These are phyloP conservation scores for Umbelopsis isabellina DNA, from an alignment of 192 early-diverging fungal species.

Conservation along the genomic window DNA sequence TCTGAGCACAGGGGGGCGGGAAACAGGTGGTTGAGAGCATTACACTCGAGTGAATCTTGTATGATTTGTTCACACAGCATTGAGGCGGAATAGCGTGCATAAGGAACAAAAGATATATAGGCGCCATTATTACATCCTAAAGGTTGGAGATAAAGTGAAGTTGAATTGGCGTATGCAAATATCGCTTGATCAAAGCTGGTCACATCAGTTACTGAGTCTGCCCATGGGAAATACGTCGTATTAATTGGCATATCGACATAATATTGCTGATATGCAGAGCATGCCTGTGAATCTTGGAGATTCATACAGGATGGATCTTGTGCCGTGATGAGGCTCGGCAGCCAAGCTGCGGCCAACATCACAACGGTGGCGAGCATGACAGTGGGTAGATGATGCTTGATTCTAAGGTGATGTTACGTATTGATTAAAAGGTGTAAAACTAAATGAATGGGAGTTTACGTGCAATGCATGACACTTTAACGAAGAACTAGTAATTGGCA, in stretches of 20 bases:
- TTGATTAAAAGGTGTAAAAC: neutral
- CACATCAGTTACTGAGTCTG: constrained; percentile 24
- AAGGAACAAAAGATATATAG: constrained; percentile 27
- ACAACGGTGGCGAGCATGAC: constrained; percentile 19
- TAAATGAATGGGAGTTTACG: constrained; percentile 2
- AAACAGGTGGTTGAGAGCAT: constrained; percentile 23
- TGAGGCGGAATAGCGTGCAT: constrained; percentile 39
- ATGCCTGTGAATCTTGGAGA: constrained; percentile 29
- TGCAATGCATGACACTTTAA: constrained; percentile 16
- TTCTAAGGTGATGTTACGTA: neutral
- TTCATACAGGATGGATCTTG: constrained; percentile 24
- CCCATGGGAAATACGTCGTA: constrained; percentile 15
- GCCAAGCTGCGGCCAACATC: constrained; percentile 13
- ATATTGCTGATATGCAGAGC: constrained; percentile 35
- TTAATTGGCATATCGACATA: constrained; percentile 30
- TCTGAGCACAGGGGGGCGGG: constrained; percentile 38
- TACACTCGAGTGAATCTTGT: constrained; percentile 40
- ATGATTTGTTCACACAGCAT: constrained; percentile 33
- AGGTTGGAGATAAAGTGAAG: constrained; percentile 17
- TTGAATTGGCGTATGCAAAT: constrained; percentile 28
- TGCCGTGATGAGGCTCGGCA: constrained; percentile 20
- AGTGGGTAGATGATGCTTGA: neutral
- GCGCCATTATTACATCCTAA: constrained; percentile 28
- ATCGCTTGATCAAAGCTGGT: constrained; percentile 31
- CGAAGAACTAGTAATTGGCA: neutral